These are phyloP conservation scores for Venturia asperata DNA, from an alignment of 2,329 filamentous ascomycete species.

Conservation along the genomic window DNA sequence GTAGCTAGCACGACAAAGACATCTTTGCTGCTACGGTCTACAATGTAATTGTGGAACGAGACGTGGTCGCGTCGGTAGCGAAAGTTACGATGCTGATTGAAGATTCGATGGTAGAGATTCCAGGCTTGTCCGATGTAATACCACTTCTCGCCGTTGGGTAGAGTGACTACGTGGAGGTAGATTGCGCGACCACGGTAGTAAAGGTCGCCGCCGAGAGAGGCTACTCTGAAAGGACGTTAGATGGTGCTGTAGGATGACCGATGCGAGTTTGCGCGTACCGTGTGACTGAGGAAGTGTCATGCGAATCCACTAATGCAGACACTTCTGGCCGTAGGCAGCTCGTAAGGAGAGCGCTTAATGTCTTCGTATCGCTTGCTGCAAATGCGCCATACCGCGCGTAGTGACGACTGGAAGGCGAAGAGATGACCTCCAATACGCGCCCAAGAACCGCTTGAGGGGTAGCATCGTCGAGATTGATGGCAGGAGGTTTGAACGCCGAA, in stretches of 20 bases:
- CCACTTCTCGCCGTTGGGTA: background rate
- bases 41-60: slow-evolving; percentile 30
- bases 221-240: slow-evolving; percentile 1
- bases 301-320: background rate
- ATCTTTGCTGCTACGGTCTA: slow-evolving; percentile 29
- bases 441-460: slow-evolving; percentile 5
- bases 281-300: background rate
- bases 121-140: slow-evolving; percentile 31
- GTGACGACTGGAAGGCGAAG: slow-evolving; percentile 2
- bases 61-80: slow-evolving; percentile 31
- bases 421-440: background rate
- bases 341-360: background rate
- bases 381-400: slow-evolving; percentile 14
- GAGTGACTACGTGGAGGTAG: slow-evolving; percentile 18
- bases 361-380: background rate
- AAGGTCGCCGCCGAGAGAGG: slow-evolving; percentile 9
- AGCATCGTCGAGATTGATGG: slow-evolving; percentile 6
- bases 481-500: background rate
- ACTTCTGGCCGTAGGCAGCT: slow-evolving; percentile 16
- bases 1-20: slow-evolving; percentile 26
- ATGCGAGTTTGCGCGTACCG: background rate
- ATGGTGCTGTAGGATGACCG: background rate
- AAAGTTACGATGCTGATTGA: slow-evolving; percentile 31
- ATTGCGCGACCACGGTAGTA: slow-evolving; percentile 18
- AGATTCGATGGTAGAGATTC: slow-evolving; percentile 25